Conservation (phyloP, 2,329 filamentous ascomycete genomes). For the Geosmithia putterillii region DNA sequence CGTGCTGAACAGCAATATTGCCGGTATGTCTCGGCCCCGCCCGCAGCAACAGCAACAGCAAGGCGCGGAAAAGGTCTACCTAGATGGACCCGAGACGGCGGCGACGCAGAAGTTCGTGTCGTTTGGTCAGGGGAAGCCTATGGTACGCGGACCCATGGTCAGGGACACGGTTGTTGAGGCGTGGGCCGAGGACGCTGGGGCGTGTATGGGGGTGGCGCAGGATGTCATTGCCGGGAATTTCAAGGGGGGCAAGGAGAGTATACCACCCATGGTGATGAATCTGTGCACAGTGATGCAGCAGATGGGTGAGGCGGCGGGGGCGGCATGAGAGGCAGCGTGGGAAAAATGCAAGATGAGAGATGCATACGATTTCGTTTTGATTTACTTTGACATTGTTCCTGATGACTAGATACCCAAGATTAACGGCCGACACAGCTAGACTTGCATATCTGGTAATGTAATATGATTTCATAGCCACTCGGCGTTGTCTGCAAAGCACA, state of each 20-base stretch:
- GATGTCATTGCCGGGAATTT: slow-evolving; percentile 44
- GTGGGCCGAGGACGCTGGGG: slow-evolving; percentile 40
- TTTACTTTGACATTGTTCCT: neutral
- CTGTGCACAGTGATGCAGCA: slow-evolving; percentile 51
- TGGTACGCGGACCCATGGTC: slow-evolving; percentile 25
- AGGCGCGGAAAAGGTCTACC: slow-evolving; percentile 27
- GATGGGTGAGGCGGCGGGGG: slow-evolving; percentile 37
- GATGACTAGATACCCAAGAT: slow-evolving; percentile 2
- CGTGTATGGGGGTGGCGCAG: slow-evolving; percentile 46
- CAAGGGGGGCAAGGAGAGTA: slow-evolving; percentile 22
- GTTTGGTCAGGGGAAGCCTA: slow-evolving; percentile 40
- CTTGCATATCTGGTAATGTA: neutral
- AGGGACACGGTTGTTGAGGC: slow-evolving; percentile 19
- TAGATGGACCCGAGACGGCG: slow-evolving; percentile 43
- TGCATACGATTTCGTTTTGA: neutral
- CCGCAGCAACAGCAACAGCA: slow-evolving; percentile 12
- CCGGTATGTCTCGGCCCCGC: slow-evolving; percentile 14
- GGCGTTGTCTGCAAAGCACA: neutral
- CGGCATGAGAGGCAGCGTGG: slow-evolving; percentile 12
- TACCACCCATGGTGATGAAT: slow-evolving; percentile 56
- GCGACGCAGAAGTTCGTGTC: slow-evolving; percentile 43
- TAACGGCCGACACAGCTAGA: slow-evolving; percentile 1
- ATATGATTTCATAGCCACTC: neutral
- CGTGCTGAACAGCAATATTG: slow-evolving; percentile 34
- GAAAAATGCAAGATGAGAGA: neutral